Evolutionary conservation across 176 grass and related monocot species (phyloP).

Genomic region (Oryza coarctata): DNA sequence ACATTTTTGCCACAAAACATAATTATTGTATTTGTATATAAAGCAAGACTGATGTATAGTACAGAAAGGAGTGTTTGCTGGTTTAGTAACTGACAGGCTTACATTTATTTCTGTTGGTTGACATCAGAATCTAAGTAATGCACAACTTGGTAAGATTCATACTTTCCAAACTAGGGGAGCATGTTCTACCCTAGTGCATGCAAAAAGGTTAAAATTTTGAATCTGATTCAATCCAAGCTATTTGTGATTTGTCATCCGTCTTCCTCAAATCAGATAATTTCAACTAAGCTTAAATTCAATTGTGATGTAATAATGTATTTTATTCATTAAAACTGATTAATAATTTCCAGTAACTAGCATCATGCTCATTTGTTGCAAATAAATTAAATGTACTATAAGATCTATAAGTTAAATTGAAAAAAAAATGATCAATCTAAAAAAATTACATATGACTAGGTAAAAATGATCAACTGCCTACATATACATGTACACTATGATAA

Average conservation of each 20-base stretch:
- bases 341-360: no score
- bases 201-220: background rate
- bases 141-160: background rate
- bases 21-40: background rate
- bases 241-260: background rate
- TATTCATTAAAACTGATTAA: background rate
- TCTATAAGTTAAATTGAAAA: no score
- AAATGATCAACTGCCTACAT: no score
- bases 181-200: background rate
- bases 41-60: background rate
- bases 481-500: no score
- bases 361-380: no score
- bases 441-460: no score
- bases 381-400: no score
- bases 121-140: background rate
- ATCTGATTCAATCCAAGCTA: background rate
- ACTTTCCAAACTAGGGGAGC: background rate
- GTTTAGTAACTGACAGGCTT: background rate
- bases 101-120: constrained; percentile 2
- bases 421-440: no score
- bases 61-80: background rate
- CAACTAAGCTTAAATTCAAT: constrained; percentile 2
- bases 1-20: background rate
- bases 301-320: background rate
- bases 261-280: background rate